Conservation (phyloP, 1,139 yeast species). For the Zygosaccharomyces pseudobailii region DNA sequence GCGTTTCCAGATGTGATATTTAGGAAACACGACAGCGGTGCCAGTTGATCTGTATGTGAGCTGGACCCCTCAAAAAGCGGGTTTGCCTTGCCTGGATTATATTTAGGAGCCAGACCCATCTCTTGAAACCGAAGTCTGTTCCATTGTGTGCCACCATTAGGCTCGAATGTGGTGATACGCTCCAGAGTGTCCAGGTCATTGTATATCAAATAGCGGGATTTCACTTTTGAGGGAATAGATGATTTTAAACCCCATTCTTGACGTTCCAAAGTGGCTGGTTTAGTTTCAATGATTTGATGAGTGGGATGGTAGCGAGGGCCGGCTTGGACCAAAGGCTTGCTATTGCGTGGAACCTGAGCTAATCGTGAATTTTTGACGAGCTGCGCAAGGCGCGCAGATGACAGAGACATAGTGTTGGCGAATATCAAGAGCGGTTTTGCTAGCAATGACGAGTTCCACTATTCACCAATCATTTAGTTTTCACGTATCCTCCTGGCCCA, state of each 20-base stretch:
- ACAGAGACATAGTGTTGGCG: constrained; percentile 1
- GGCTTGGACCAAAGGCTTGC: constrained; percentile 18
- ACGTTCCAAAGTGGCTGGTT: constrained; percentile 49
- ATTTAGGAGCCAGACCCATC: constrained; percentile 39
- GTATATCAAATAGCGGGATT: constrained; percentile 45
- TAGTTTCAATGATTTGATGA: constrained; percentile 55
- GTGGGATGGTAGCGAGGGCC: constrained; percentile 38
- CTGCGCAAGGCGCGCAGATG: constrained; percentile 7
- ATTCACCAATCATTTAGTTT: background rate
- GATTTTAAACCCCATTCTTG: constrained; percentile 64
- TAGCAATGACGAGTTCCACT: background rate
- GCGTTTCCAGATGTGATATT: constrained; percentile 12
- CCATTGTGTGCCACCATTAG: constrained; percentile 44
- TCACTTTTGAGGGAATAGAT: constrained; percentile 48
- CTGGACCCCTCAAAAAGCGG: constrained; percentile 34
- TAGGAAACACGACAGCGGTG: constrained; percentile 21
- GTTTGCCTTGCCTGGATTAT: constrained; percentile 27
- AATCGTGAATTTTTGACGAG: constrained; percentile 26
- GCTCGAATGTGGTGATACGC: constrained; percentile 49
- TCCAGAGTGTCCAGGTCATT: constrained; percentile 50
- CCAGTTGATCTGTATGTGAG: constrained; percentile 16
- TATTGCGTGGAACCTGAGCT: constrained; percentile 28
- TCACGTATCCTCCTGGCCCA: too few species aligned
- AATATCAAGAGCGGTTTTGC: background rate
- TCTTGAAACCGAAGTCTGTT: constrained; percentile 51